Base-by-base conservation (phyloP, 2,329 filamentous ascomycete species). In the Leptoxyphium fumago region DNA sequence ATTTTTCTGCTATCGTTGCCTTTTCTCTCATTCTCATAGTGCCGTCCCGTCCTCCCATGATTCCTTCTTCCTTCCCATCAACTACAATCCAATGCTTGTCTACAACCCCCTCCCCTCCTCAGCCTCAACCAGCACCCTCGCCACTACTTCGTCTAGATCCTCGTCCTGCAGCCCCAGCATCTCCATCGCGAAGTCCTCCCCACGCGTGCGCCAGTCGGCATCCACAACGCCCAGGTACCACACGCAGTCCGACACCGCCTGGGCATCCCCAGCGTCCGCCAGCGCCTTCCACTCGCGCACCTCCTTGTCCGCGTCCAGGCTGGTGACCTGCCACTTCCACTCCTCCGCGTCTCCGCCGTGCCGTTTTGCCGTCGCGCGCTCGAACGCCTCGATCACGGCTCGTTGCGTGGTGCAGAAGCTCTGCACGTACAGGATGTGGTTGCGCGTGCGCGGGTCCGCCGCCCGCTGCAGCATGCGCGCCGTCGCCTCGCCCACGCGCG, bases 371-470 rank as follows among this genome's bases (percentile, higher is more conserved):
- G 7, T 26, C 10, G 67, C 60, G 45, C 71, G 68, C 58, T 82
- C 74, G 2, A 74, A 60, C 0, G 67, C 55, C 10, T 61, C 58
- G 1, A 81, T 54, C 1, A 83, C 59, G 49, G 80, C 66, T 14
- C 73, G 73, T 58, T 80, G 77, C 1, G 71, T 70, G 0, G 71
- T 68, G 28, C 69, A 69, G 50, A 79, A 75, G 0, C 72, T 77
- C 2, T 74, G 69, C 13, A 80, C 61, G 42, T 68, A 69, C 28
- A 82, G 57, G 55, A 77, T 74, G 47, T 72, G 66, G 56, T 82
- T 81, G 32, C 65, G 69, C 0, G 75, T 80, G 30, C 65, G 69
- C 0, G 75, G 79, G 45, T 68, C 60, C 2, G 67, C 64, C 0
- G 70, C 65, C 59, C 67, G 52, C 62, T 63, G 53, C 13, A 81